Evolutionary conservation across 371 early-diverging fungal species (phyloP).

Genomic region (Mucor piriformis): DNA sequence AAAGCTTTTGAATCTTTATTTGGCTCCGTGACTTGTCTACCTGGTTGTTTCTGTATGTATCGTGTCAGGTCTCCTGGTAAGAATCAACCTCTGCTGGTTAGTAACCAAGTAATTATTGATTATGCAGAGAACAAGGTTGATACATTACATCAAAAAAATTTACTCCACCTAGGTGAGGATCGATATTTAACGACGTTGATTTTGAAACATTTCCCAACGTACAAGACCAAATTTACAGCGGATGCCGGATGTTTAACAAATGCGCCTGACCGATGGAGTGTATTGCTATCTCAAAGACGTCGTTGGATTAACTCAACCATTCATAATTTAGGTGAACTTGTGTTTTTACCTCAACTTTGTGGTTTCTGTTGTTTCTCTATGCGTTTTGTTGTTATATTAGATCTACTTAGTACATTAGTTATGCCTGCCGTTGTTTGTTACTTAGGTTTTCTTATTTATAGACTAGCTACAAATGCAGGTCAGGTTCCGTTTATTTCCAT

Average conservation of each 20-base stretch:
- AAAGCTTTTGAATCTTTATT: constrained; percentile 99
- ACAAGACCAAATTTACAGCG: constrained; percentile 92
- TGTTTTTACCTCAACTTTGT: constrained; percentile 86
- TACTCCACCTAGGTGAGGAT: constrained; percentile 79
- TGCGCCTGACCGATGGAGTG: constrained; percentile 92
- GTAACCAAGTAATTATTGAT: constrained; percentile 85
- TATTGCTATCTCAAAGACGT: constrained; percentile 93
- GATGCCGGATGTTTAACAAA: constrained; percentile 95
- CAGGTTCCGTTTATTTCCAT: constrained; percentile 66
- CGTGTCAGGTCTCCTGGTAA: constrained; percentile 78
- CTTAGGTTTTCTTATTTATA: constrained; percentile 86
- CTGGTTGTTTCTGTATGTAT: constrained; percentile 96
- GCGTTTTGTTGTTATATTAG: constrained; percentile 95
- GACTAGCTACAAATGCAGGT: constrained; percentile 90
- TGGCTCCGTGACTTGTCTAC: constrained; percentile 95
- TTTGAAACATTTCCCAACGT: constrained; percentile 95
- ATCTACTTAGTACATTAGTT: constrained; percentile 90
- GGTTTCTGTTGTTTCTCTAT: constrained; percentile 99
- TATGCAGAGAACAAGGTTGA: constrained; percentile 93
- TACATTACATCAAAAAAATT: constrained; percentile 95
- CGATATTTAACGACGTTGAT: constrained; percentile 95
- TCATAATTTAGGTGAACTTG: constrained; percentile 90
- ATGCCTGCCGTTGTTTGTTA: constrained; percentile 93
- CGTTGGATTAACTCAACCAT: constrained; percentile 98
- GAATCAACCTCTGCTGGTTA: constrained; percentile 83